A percentile compares a stretch with the other conserved stretches of the same genome.
These are phyloP conservation scores for Elongisporangium undulatum DNA, from an alignment of 352 stramenopile genomes.

Conservation along the genomic window DNA sequence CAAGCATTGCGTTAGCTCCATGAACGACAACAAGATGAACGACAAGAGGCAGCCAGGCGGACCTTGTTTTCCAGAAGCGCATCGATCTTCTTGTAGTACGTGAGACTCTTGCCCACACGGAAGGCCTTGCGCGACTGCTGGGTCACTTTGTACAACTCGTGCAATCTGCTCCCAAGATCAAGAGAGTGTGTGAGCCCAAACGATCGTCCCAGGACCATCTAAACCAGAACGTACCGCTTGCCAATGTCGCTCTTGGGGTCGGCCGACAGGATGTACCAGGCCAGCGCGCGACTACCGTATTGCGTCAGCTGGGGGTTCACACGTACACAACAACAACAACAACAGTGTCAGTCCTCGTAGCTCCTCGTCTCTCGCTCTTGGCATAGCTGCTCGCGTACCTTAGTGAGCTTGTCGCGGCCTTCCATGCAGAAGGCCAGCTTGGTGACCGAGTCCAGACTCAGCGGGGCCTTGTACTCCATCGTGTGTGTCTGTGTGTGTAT, in stretches of 20 bases:
- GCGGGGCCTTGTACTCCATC: conserved; percentile 48
- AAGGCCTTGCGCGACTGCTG: conserved; percentile 84
- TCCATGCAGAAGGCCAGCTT: conserved; percentile 78
- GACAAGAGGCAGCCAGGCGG: conserved; percentile 5
- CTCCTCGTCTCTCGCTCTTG: too few relatives aligned
- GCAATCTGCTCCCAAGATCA: conserved; percentile 18
- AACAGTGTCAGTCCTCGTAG: neutral
- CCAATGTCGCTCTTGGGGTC: conserved; percentile 82
- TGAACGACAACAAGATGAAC: neutral
- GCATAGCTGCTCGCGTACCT: conserved; percentile 26
- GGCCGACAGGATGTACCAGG: conserved; percentile 72
- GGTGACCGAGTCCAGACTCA: conserved; percentile 57
- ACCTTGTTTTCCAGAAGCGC: conserved; percentile 53
- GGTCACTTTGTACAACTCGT: conserved; percentile 75
- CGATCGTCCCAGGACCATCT: neutral
- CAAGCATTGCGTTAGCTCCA: neutral
- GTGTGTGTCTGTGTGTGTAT: conserved; percentile 1
- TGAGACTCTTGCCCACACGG: conserved; percentile 78
- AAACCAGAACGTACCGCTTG: conserved; percentile 29
- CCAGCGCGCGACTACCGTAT: conserved; percentile 77
- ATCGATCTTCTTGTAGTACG: conserved; percentile 78
- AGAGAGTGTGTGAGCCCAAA: neutral
- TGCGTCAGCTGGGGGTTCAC: conserved; percentile 47
- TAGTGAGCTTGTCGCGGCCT: conserved; percentile 85
- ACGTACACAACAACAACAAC: neutral